Conservation (phyloP, 371 early-diverging fungal species). For the Actinomucor elegans region DNA sequence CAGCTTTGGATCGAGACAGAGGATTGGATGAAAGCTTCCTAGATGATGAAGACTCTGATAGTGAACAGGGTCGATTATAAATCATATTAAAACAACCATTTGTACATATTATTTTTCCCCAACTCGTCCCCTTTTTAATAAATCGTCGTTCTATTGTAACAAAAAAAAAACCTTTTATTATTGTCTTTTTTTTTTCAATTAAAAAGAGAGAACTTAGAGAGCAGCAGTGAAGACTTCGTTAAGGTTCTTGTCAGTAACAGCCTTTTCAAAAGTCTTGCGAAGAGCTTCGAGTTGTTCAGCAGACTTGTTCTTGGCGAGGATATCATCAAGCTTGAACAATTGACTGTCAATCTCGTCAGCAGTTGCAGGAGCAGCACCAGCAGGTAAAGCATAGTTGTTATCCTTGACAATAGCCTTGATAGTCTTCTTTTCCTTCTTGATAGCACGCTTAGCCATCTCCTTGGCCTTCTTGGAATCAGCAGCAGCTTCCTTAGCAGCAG, state of each 20-base stretch:
- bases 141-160: too few species aligned
- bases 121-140: too few species aligned
- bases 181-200: background rate
- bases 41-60: constrained; percentile 41
- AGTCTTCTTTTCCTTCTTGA: constrained; percentile 92
- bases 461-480: constrained; percentile 73
- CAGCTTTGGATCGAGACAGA: constrained; percentile 33
- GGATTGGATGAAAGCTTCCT: constrained; percentile 42
- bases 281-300: constrained; percentile 57
- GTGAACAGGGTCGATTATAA: constrained; percentile 28
- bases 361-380: constrained; percentile 47
- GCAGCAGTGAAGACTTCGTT: constrained; percentile 53
- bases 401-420: constrained; percentile 80
- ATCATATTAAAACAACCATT: background rate
- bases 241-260: constrained; percentile 54
- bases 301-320: constrained; percentile 68
- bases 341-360: constrained; percentile 63
- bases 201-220: constrained; percentile 26
- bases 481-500: constrained; percentile 61
- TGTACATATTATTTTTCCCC: too few species aligned
- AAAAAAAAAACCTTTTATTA: too few species aligned
- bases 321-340: constrained; percentile 66
- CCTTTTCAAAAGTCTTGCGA: constrained; percentile 56
- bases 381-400: constrained; percentile 77
- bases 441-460: constrained; percentile 74